Conservation (phyloP, 306 rosid genomes). For the Glycine tomentella region DNA sequence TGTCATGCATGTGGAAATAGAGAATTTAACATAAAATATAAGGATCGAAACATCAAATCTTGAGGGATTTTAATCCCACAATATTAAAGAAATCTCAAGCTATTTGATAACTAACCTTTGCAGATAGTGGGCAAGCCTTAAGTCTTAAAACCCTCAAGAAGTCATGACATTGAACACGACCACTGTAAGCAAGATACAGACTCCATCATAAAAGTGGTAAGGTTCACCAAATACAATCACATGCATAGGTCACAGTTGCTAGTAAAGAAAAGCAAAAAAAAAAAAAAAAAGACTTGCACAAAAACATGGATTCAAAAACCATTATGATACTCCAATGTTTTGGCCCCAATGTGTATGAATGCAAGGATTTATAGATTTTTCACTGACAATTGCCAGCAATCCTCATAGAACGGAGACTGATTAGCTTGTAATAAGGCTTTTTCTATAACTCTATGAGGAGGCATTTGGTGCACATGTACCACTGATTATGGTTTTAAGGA, state of each 20-base stretch:
- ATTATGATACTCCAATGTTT: constrained; percentile 9
- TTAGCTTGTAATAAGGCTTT: neutral
- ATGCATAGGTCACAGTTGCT: constrained; percentile 30
- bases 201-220: constrained; percentile 10
- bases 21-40: constrained; percentile 20
- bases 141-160: constrained; percentile 80
- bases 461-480: neutral
- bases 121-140: constrained; percentile 66
- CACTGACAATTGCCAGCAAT: neutral
- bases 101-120: constrained; percentile 69
- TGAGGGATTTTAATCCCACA: constrained; percentile 20
- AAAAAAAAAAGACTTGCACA: neutral
- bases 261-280: neutral
- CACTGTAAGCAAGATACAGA: constrained; percentile 64
- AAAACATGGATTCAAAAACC: constrained; percentile 17
- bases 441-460: neutral
- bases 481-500: neutral
- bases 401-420: neutral
- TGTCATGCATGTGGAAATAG: neutral
- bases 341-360: constrained; percentile 8
- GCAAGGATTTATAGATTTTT: no score
- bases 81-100: constrained; percentile 15
- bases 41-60: constrained; percentile 5
- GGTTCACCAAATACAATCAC: constrained; percentile 27
- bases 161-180: constrained; percentile 70